Base-by-base conservation (phyloP, 345 rosid genomes). In the Citrus inodora region DNA sequence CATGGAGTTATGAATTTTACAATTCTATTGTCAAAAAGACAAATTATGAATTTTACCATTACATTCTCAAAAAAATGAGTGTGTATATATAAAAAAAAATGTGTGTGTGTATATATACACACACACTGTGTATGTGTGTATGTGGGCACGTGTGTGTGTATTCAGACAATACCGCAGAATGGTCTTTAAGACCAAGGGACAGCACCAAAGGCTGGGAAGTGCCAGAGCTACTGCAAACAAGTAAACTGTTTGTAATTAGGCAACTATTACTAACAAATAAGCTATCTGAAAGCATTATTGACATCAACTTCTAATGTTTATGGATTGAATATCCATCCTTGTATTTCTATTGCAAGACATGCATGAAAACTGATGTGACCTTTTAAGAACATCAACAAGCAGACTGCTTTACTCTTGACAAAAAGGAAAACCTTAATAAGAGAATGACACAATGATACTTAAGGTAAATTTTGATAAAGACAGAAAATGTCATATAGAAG, bases 181-280 rank as follows among this genome's bases (percentile, higher is more conserved):
- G 98, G 82, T 93, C 95, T 84, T 87, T 93, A 51, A 95, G 98
- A 75, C 99, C 98, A 24, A 95, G 97, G 51, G 98, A 87, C 24
- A 95, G 89, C 78, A 95, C 86, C 84, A 95, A 82, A 14, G 96
- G 87, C 90, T 62, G 86, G 32, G 97, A 86, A 63, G 89, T 85
- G 51, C 87, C 93, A 46, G 82, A 80, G 70, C 81, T 76, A 81
- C 93, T 90, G 90, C 80, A 37, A 67, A 80, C 64, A 69, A 40
- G 40, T 67, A 62, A 61, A 60, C 71, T 10, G 14, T 38, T 53
- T 70, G 70, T 40, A 32, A 60, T 60, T n/a, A 25, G 27, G 42
- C 51, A 33, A 32, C 11, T 24, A 59, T 28, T 9, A 4, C 1
- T 1, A 46, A 30, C 7, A 64, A 55, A 19, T 46, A 13, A 22